phyloP scores from a whole-genome alignment of 306 rosid species.

The Vicia sativa region DNA sequence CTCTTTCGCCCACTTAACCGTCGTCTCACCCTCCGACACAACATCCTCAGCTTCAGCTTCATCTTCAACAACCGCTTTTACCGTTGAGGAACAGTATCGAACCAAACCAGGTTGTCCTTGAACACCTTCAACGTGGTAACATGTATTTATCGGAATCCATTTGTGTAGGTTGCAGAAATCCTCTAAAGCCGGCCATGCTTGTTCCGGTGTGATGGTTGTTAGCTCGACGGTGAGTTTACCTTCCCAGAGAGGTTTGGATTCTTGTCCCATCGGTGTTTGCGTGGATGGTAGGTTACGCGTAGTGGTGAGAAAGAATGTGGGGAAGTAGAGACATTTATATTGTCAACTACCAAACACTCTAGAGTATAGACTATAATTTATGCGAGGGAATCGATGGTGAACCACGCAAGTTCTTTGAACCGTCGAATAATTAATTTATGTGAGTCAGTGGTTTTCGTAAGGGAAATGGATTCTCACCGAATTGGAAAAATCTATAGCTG shows the following conservation, averaged over 20 bases:
- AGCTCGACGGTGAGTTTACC: constrained; percentile 40
- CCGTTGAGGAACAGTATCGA: constrained; percentile 50
- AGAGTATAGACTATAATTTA: not conserved
- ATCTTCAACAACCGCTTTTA: not conserved
- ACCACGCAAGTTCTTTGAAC: constrained; percentile 3
- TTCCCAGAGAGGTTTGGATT: constrained; percentile 48
- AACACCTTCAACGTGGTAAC: constrained; percentile 48
- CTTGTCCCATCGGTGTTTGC: constrained; percentile 27
- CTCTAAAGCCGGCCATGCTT: constrained; percentile 49
- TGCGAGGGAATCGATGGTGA: not conserved
- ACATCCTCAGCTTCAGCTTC: not conserved
- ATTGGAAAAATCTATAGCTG: not conserved
- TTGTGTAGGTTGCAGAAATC: constrained; percentile 64
- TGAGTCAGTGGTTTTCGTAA: not conserved
- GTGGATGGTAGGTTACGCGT: not conserved
- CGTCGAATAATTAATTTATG: not conserved
- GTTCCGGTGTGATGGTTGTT: not conserved
- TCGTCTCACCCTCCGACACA: not conserved
- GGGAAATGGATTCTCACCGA: not conserved
- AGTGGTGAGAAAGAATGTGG: not conserved
- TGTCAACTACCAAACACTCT: not conserved
- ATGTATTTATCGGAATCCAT: constrained; percentile 48
- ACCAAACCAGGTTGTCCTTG: constrained; percentile 52
- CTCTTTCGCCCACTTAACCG: constrained; percentile 56
- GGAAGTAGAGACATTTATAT: not conserved